Conservation (phyloP, 2,329 filamentous ascomycete species). For the Clonostachys sp. region DNA sequence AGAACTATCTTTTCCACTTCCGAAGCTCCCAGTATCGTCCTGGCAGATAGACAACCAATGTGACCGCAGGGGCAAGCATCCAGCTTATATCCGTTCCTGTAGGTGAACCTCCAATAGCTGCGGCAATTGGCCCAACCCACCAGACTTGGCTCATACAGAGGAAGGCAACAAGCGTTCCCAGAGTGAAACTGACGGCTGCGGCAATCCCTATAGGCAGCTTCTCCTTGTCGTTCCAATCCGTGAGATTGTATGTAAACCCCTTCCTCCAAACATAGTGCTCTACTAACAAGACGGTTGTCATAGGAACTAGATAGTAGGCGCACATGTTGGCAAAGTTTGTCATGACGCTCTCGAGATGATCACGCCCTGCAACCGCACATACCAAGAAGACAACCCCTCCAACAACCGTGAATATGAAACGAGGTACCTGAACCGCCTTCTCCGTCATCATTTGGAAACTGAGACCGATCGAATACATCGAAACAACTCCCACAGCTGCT, state of each 20-base stretch:
- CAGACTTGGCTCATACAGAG: conserved; percentile 1
- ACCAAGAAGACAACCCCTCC: conserved; percentile 61
- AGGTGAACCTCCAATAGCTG: neutral
- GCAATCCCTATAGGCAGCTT: conserved; percentile 61
- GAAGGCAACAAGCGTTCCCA: neutral
- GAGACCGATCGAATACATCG: conserved; percentile 67
- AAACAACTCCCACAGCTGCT: conserved; percentile 67
- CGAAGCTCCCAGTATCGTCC: neutral
- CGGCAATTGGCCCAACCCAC: conserved; percentile 1
- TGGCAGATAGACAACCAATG: neutral
- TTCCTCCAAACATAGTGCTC: conserved; percentile 68
- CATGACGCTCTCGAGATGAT: conserved; percentile 58
- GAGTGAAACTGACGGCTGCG: conserved; percentile 55
- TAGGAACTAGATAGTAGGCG: conserved; percentile 73
- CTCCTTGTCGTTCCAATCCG: conserved; percentile 50
- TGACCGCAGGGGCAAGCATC: neutral
- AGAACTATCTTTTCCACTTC: neutral
- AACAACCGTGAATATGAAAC: conserved; percentile 62
- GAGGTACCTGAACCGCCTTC: conserved; percentile 49
- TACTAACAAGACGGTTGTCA: conserved; percentile 58
- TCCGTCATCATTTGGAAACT: conserved; percentile 44
- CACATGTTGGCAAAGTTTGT: conserved; percentile 68
- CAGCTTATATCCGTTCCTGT: neutral
- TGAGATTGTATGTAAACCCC: conserved; percentile 57
- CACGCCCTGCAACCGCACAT: conserved; percentile 66